Base-by-base conservation (phyloP, 352 stramenopile species). In the Pythium aquatile region DNA sequence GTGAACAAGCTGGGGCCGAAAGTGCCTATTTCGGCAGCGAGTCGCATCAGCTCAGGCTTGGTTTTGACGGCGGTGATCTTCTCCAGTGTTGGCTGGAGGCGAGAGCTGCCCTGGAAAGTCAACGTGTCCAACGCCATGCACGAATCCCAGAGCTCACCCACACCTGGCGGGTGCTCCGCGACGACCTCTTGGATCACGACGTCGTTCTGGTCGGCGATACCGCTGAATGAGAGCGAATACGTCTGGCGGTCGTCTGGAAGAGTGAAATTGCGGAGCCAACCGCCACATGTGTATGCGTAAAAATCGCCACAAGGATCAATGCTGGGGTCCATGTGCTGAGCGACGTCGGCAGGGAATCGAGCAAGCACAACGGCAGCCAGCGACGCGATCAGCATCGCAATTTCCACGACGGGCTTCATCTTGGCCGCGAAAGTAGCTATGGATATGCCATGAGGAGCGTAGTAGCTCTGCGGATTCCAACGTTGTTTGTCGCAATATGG, bases 1-100 rank as follows among this genome's bases (percentile, higher is more conserved):
- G 92, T 92, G 58, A 97, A 91, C 16, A 88, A 82, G 51, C 69
- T 74, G 8, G 88, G 68, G 8, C 62, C 64, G 29, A 59, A 52
- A 6, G 42, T 24, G 24, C 47, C 55, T 10, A 76, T 35, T 30
- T 65, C 61, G 14, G 66, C 70, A 28, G 47, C 52, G 6, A 74
- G 3, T 20, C 51, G 16, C 5, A 74, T 42, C 2, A 76, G 39
- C 7, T 64, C 57, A 30, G 40, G 11, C 28, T 74, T 74, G 5
- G 33, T 58, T 3, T 47, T 55, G 5, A 49, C 51, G 6, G 58
- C 32, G 3, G 32, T 7, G 33, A 65, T 56, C 17, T 32, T 24
- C 16, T 10, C 32, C 28, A 65, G 58, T 16, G 10, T 26, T 32
- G 40, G 40, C 44, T 65, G 44, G 3, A 65, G 47, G 3, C 30